A percentile compares a stretch with the other conserved stretches of the same genome.
These are phyloP conservation scores for Schizophyllum commune DNA, from an alignment of 1,284 basidiomycete genomes.

Conservation along the genomic window DNA sequence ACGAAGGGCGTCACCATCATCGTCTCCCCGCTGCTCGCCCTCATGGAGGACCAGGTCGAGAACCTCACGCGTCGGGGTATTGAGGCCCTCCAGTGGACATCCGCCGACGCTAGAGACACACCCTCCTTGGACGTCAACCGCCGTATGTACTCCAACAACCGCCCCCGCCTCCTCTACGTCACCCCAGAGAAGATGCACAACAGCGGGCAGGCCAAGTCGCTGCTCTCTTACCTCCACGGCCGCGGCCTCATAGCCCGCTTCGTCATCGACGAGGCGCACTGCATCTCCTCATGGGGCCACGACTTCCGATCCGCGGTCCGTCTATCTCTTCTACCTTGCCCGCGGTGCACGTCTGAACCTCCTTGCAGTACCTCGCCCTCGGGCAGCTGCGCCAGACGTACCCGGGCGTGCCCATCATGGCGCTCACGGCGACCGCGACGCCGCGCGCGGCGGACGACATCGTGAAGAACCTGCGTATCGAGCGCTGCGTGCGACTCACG, in stretches of 20 bases:
- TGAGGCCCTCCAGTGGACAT: slow-evolving; percentile 67
- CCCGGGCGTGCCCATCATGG: slow-evolving; percentile 86
- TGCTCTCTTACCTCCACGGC: slow-evolving; percentile 53
- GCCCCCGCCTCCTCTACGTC: slow-evolving; percentile 75
- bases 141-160: slow-evolving; percentile 34
- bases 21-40: slow-evolving; percentile 81
- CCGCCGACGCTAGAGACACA: slow-evolving; percentile 39
- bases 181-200: slow-evolving; percentile 86
- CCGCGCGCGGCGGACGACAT: slow-evolving; percentile 75
- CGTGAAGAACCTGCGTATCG: slow-evolving; percentile 60
- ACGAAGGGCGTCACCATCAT: slow-evolving; percentile 87
- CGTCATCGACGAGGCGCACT: slow-evolving; percentile 95
- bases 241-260: slow-evolving; percentile 72
- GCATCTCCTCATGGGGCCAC: slow-evolving; percentile 82
- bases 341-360: slow-evolving; percentile 5
- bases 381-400: slow-evolving; percentile 65
- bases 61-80: slow-evolving; percentile 62
- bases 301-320: slow-evolving; percentile 73
- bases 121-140: slow-evolving; percentile 34
- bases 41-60: slow-evolving; percentile 88
- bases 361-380: slow-evolving; percentile 57
- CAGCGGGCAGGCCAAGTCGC: slow-evolving; percentile 47
- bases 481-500: slow-evolving; percentile 50
- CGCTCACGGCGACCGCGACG: slow-evolving; percentile 92
- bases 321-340: slow-evolving; percentile 8